Conservation (phyloP, 805 yeast genomes). For the Ogataea minuta region DNA sequence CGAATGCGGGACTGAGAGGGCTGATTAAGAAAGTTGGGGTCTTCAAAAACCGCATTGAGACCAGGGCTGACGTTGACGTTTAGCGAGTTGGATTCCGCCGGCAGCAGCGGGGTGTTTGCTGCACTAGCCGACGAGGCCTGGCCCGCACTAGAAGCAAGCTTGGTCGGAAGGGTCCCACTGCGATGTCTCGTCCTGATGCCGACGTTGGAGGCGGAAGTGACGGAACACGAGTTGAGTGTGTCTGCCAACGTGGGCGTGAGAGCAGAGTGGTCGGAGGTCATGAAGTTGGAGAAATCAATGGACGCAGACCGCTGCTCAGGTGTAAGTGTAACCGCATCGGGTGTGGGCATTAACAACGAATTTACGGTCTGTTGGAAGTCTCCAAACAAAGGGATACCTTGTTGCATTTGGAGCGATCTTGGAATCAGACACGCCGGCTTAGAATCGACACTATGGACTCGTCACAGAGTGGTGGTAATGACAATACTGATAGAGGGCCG, state of each 20-base stretch:
- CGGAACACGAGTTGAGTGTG: slow-evolving; percentile 18
- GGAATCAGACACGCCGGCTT: too few species aligned
- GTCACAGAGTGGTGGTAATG: neutral
- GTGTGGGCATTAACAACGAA: slow-evolving; percentile 19
- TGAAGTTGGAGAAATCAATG: slow-evolving; percentile 18
- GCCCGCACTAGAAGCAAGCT: slow-evolving; percentile 36
- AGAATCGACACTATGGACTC: neutral
- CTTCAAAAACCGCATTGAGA: slow-evolving; percentile 27
- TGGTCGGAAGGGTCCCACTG: slow-evolving; percentile 77
- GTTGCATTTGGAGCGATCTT: slow-evolving; percentile 6
- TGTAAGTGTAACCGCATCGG: slow-evolving; percentile 12
- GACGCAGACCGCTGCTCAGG: slow-evolving; percentile 19
- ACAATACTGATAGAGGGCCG: neutral
- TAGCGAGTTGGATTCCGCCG: slow-evolving; percentile 15
- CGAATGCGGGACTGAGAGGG: slow-evolving; percentile 40
- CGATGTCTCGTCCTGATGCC: slow-evolving; percentile 58
- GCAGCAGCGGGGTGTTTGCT: slow-evolving; percentile 21
- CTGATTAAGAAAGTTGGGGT: slow-evolving; percentile 18
- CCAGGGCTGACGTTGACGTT: slow-evolving; percentile 27
- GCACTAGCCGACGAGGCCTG: slow-evolving; percentile 19
- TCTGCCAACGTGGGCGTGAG: slow-evolving; percentile 15
- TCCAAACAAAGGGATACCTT: slow-evolving; percentile 10
- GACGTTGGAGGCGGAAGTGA: slow-evolving; percentile 31
- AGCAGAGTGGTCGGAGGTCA: slow-evolving; percentile 13
- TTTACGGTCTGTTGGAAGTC: slow-evolving; percentile 10